Conservation (phyloP, 805 yeast genomes). For the Pichia exigua region DNA sequence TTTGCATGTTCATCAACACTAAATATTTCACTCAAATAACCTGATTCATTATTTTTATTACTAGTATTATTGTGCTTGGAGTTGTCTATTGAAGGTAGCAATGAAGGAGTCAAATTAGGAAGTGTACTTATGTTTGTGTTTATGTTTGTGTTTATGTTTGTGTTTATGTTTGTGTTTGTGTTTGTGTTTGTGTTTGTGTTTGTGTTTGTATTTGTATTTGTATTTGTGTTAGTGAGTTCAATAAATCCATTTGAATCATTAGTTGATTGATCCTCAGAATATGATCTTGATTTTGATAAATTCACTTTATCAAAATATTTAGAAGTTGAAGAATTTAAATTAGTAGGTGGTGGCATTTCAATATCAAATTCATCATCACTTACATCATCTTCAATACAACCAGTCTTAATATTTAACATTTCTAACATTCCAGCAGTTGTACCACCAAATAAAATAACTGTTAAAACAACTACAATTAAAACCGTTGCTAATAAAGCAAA, state of each 20-base stretch:
- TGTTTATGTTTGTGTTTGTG: not conserved
- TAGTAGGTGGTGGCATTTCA: slow-evolving; percentile 46
- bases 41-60: slow-evolving; percentile 4
- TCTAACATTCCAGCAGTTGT: slow-evolving; percentile 98
- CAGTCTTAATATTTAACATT: slow-evolving; percentile 85
- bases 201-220: not conserved
- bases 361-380: slow-evolving; percentile 95
- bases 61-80: not conserved
- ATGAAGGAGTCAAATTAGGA: too few species aligned
- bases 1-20: slow-evolving; percentile 62
- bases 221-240: slow-evolving; percentile 2
- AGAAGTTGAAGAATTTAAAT: slow-evolving; percentile 8
- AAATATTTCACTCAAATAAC: slow-evolving; percentile 25
- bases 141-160: not conserved
- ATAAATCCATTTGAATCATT: slow-evolving; percentile 9
- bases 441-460: slow-evolving; percentile 95
- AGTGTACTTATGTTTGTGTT: not conserved
- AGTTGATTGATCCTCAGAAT: slow-evolving; percentile 19
- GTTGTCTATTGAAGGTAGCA: not conserved
- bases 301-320: slow-evolving; percentile 19
- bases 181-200: not conserved
- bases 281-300: slow-evolving; percentile 14
- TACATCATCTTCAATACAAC: slow-evolving; percentile 74
- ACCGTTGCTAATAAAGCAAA: slow-evolving; percentile 88
- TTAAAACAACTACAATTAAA: slow-evolving; percentile 89